These are phyloP conservation scores for Colletotrichum sp. DNA, from an alignment of 2,329 filamentous ascomycete genomes.

Conservation along the genomic window DNA sequence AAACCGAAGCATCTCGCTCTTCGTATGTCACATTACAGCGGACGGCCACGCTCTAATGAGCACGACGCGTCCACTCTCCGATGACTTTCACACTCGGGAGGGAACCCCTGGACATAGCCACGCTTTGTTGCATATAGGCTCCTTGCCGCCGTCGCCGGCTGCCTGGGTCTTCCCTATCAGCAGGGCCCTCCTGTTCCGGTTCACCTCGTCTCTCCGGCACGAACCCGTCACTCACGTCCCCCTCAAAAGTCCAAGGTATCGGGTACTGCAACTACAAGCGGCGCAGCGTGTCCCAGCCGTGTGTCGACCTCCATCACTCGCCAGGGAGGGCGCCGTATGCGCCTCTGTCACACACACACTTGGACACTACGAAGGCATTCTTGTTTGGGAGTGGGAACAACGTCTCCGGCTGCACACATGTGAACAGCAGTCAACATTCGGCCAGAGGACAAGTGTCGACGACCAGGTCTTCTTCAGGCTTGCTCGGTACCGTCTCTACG, in stretches of 20 bases:
- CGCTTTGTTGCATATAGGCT: slow-evolving; percentile 15
- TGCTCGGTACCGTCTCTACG: background rate
- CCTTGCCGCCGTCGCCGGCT: slow-evolving; percentile 11
- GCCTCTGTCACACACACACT: background rate
- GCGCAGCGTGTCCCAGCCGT: background rate
- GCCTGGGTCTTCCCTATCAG: slow-evolving; percentile 13
- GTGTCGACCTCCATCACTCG: background rate
- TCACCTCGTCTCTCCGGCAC: background rate
- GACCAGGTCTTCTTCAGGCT: background rate
- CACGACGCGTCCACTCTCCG: background rate
- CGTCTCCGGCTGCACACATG: background rate
- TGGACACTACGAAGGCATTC: background rate
- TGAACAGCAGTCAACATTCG: background rate
- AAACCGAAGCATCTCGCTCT: background rate
- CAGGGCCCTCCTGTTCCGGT: background rate
- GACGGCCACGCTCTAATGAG: background rate
- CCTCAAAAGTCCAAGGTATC: background rate
- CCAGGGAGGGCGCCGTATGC: background rate
- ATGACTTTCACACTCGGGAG: background rate
- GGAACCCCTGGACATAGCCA: slow-evolving; percentile 17
- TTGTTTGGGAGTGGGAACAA: background rate
- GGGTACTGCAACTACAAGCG: slow-evolving; percentile 1
- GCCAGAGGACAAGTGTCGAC: background rate
- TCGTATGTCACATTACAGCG: background rate
- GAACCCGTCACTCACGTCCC: slow-evolving; percentile 3